A percentile compares a stretch with the other conserved stretches of the same genome.
These are phyloP conservation scores for Cordyceps farinosa DNA, from an alignment of 2,329 filamentous ascomycete species.

Conservation along the genomic window DNA sequence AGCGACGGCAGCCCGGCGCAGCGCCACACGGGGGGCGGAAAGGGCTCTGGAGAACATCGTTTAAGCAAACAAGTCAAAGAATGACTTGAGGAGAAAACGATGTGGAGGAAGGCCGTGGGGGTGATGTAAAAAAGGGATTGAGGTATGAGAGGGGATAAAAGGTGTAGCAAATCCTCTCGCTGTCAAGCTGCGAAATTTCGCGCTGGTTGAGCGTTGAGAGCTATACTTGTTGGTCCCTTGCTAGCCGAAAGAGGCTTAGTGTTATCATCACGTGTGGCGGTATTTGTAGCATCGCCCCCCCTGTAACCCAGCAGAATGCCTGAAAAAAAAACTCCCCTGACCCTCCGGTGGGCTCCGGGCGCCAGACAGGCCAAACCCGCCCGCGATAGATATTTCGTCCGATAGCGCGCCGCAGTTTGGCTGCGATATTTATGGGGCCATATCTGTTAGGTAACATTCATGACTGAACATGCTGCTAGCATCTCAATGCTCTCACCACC, in stretches of 20 bases:
- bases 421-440: slow-evolving; percentile 8
- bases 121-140: slow-evolving; percentile 25
- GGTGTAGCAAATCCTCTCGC: slow-evolving; percentile 29
- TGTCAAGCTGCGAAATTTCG: slow-evolving; percentile 43
- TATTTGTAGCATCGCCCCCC: not conserved
- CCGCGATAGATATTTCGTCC: slow-evolving; percentile 8
- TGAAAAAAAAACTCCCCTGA: slow-evolving; percentile 17
- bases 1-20: slow-evolving; percentile 51
- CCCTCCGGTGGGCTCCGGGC: slow-evolving; percentile 17
- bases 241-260: slow-evolving; percentile 30
- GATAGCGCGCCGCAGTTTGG: slow-evolving; percentile 5
- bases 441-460: not conserved
- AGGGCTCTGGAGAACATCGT: slow-evolving; percentile 70
- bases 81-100: slow-evolving; percentile 14
- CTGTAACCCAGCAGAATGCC: slow-evolving; percentile 1
- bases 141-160: slow-evolving; percentile 28
- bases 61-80: slow-evolving; percentile 8
- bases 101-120: not conserved
- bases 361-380: slow-evolving; percentile 10
- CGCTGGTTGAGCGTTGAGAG: slow-evolving; percentile 40
- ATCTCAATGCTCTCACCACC: not conserved
- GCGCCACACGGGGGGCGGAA: slow-evolving; percentile 56
- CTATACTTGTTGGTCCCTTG: slow-evolving; percentile 36
- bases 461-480: not conserved
- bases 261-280: slow-evolving; percentile 24